Conservation (phyloP, 805 yeast species). For the Yarrowia sp. region DNA sequence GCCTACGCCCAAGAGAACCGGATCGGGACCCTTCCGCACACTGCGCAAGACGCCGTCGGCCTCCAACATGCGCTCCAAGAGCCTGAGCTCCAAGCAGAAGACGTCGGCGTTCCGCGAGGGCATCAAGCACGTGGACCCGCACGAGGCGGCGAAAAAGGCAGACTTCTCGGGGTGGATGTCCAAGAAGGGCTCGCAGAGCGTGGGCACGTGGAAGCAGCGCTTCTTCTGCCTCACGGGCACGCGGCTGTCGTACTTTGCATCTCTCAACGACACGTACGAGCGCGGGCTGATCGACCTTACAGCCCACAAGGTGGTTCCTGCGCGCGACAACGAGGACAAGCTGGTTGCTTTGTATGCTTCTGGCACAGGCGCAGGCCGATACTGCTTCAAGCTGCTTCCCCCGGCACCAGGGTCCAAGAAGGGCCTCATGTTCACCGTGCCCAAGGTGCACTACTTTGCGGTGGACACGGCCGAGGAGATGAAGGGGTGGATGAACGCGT, state of each 20-base stretch:
- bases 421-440: constrained; percentile 94
- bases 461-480: constrained; percentile 88
- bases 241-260: constrained; percentile 80
- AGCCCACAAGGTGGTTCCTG: constrained; percentile 86
- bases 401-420: constrained; percentile 97
- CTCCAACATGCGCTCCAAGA: constrained; percentile 13
- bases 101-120: constrained; percentile 66
- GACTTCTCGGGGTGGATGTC: constrained; percentile 93
- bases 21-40: constrained; percentile 5
- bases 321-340: constrained; percentile 74
- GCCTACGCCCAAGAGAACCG: constrained; percentile 18
- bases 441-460: constrained; percentile 92
- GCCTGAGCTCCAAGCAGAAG: constrained; percentile 35
- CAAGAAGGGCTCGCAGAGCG: constrained; percentile 78
- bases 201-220: constrained; percentile 90
- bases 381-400: constrained; percentile 83
- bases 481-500: constrained; percentile 92
- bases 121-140: constrained; percentile 69
- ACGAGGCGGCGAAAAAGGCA: constrained; percentile 72
- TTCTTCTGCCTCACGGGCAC: constrained; percentile 89
- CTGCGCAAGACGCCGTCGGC: constrained; percentile 20
- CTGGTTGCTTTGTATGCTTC: constrained; percentile 86
- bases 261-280: constrained; percentile 75
- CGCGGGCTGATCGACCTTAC: constrained; percentile 94
- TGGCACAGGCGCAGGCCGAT: constrained; percentile 89